Base-by-base conservation (phyloP, 371 early-diverging fungal genomes). In the Circinella minor region DNA sequence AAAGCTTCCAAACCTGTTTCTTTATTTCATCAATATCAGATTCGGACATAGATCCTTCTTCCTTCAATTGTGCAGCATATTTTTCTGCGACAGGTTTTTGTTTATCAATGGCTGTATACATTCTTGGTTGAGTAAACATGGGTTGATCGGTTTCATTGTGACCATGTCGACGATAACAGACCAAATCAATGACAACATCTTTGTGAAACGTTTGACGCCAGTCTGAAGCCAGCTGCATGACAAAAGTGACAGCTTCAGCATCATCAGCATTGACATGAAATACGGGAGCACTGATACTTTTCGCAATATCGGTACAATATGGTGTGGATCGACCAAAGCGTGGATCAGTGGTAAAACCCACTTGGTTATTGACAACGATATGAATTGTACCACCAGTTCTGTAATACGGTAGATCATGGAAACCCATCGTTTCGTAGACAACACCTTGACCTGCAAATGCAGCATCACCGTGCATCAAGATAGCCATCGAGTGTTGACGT, bases 101-200 rank as follows among this genome's bases (percentile, higher is more conserved):
- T 80, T 92, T 88, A 67, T 86, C 85, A 81, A 98, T 95, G 66
- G 89, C 90, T 81, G 93, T 81, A 86, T 98, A 98, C 99, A 98
- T 98, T 74, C 89, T 87, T 55, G 99, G 99, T 81, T 99, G 99
- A 18, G 99, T 99, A 86, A 99, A 99, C 75, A 90, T 91, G 61
- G 99, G 99, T 83, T 98, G 96, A 84, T 99, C 99, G 47, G 94
- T 93, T 85, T 99, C 99, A 84, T 99, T 99, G 92, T 99, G 99
- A 57, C 99, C 99, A 68, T 97, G 93, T 75, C 94, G 92, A 71
- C 99, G 92, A 91, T 98, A 99, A 81, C 97, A 94, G 36, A 98
- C 95, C 65, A 99, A 89, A 71, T 99, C 98, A 73, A 99, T 87
- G 34, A 99, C 96, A 67, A 95, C 93, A 84, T 98, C 98, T 78